Conservation (phyloP, 495 filamentous ascomycete species). For the Sporormia fimetaria region DNA sequence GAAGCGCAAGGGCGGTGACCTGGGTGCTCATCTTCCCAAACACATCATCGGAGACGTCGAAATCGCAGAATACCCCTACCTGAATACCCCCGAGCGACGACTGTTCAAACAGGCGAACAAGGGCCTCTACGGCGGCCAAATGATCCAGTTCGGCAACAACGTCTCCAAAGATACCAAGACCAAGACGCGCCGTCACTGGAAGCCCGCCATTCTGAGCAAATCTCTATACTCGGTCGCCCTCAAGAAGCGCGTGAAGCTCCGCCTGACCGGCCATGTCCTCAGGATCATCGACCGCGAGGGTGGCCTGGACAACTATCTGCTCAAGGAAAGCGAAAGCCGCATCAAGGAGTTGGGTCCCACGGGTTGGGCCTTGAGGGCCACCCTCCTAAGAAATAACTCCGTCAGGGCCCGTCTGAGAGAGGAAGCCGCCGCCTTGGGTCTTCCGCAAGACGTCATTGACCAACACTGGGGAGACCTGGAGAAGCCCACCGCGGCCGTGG, state of each 20-base stretch:
- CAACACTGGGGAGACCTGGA: conserved; percentile 9
- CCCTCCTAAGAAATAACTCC: conserved; percentile 60
- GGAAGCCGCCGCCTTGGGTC: conserved; percentile 43
- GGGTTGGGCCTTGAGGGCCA: conserved; percentile 81
- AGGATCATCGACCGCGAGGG: conserved; percentile 79
- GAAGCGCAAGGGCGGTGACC: conserved; percentile 7
- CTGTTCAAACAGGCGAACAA: conserved; percentile 80
- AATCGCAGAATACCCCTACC: conserved; percentile 73
- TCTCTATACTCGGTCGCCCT: conserved; percentile 61
- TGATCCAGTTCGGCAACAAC: conserved; percentile 84
- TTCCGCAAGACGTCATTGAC: conserved; percentile 30
- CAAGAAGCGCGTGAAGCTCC: conserved; percentile 52
- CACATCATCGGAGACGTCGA: conserved; percentile 8
- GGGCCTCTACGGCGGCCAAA: conserved; percentile 68
- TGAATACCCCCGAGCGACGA: conserved; percentile 41
- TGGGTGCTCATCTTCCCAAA: conserved; percentile 17
- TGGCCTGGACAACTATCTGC: conserved; percentile 80
- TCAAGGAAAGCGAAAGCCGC: conserved; percentile 58
- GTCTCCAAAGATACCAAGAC: conserved; percentile 64
- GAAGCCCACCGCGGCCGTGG: background rate
- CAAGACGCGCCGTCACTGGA: conserved; percentile 79
- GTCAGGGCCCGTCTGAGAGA: conserved; percentile 48
- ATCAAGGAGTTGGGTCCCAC: conserved; percentile 75
- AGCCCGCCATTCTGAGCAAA: conserved; percentile 75
- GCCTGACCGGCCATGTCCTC: conserved; percentile 64